Evolutionary conservation across 495 filamentous ascomycete genomes (phyloP).

Genomic region (Penicillium chermesinum): DNA sequence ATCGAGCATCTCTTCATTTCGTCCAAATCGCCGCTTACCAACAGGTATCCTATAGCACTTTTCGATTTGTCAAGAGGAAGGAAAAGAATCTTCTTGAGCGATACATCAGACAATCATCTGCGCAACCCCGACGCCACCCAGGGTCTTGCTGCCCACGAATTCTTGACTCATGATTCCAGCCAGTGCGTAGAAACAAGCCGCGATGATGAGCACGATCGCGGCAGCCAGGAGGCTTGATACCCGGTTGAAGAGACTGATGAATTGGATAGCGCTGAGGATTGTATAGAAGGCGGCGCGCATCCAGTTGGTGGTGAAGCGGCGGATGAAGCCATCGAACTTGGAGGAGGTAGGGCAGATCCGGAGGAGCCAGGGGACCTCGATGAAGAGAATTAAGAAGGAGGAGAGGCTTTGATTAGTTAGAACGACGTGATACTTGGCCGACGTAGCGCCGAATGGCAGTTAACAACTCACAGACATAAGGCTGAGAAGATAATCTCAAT

Average conservation of each 20-base stretch:
- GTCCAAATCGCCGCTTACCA: slow-evolving; percentile 1
- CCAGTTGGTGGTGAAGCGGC: slow-evolving; percentile 88
- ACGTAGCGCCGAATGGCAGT: neutral
- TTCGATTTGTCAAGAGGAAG: too few species aligned
- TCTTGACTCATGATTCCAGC: slow-evolving; percentile 88
- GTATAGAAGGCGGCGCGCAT: slow-evolving; percentile 92
- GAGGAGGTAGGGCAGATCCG: slow-evolving; percentile 95
- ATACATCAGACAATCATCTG: slow-evolving; percentile 88
- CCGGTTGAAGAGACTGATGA: slow-evolving; percentile 59
- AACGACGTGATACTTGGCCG: slow-evolving; percentile 9
- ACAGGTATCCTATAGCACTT: too few species aligned
- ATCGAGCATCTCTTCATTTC: slow-evolving; percentile 24
- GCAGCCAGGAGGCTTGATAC: slow-evolving; percentile 76
- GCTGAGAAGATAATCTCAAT: slow-evolving; percentile 75
- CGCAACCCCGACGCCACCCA: slow-evolving; percentile 89
- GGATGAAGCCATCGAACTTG: slow-evolving; percentile 84
- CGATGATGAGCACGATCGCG: slow-evolving; percentile 72
- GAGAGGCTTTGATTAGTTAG: slow-evolving; percentile 51
- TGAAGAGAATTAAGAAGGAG: slow-evolving; percentile 85
- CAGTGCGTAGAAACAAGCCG: slow-evolving; percentile 74
- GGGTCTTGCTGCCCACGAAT: slow-evolving; percentile 93
- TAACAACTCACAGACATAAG: slow-evolving; percentile 70
- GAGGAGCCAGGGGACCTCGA: slow-evolving; percentile 92
- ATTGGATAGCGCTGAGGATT: slow-evolving; percentile 76
- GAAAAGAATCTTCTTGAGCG: too few species aligned